Evolutionary conservation across 352 stramenopile species (phyloP), one percentile per base, ranked within the genome.

Genomic region (Peronospora belbahrii): DNA sequence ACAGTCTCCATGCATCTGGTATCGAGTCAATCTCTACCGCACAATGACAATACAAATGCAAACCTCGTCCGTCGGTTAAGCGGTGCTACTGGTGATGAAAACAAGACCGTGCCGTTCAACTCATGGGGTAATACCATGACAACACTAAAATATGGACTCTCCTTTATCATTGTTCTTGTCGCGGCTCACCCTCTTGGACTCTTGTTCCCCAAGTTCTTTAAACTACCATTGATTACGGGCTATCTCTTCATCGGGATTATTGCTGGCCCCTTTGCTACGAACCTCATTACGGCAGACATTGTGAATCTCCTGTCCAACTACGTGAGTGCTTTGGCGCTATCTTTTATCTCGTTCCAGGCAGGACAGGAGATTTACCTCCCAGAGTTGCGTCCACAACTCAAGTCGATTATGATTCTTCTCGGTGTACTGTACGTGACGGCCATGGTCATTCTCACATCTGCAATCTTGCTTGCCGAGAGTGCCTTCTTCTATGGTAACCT

Each of bases 311-410:
- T 85, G 32, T 55, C 70, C 23, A 62, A 25, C 32, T 77, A 65
- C 19, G 64, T 85, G 20, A 81, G 74, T 49, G 70, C 70, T 18
- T 48, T 83, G 39, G 70, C 73, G 17, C 61, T 85, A 13, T 83
- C 70, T 18, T 83, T 83, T 61, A 85, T 85, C 48, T 83, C 74
- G 52, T 79, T 81, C 60, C 70, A 85, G 38, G 73, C 73, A 13
- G 73, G 73, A 0, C 73, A 85, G 23, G 74, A 83, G 38, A 80
- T 83, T 36, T 85, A 83, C 11, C 45, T 75, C 14, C 73, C 70
- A 3, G 73, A 83, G 41, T 55, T 85, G 13, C 52, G 42, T 9
- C 73, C 73, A 15, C 70, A 83, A 49, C 66, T 83, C 55, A 76
- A 73, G 42, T 52, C 68, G 13, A 81, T 85, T 33, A 52, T 78